Percentiles rank a stretch among this genome's conserved stretches.
Conservation (phyloP, 75 land plant species). For the Sequoia sempervirens region DNA sequence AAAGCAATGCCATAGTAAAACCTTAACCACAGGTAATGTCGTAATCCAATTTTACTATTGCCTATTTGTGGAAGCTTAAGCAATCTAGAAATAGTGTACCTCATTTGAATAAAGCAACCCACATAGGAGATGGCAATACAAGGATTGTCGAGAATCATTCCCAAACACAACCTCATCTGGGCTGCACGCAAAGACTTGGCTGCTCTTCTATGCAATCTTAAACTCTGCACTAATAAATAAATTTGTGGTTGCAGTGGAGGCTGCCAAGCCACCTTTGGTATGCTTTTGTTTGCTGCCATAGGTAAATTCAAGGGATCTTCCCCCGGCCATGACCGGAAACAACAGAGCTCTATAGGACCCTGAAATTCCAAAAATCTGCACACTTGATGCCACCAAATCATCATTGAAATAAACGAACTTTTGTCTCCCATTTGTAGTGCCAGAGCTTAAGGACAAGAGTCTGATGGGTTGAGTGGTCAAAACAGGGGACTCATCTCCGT, state of each 20-base stretch:
- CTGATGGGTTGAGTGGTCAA: conserved; percentile 59
- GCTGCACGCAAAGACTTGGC: conserved; percentile 45
- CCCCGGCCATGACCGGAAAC: conserved; percentile 39
- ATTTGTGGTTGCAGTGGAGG: conserved; percentile 55
- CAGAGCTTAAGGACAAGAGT: conserved; percentile 58
- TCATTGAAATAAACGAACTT: conserved; percentile 59
- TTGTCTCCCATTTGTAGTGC: conserved; percentile 61
- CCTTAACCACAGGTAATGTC: neutral
- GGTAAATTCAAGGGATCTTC: conserved; percentile 56
- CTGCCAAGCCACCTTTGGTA: conserved; percentile 43
- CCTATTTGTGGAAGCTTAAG: neutral
- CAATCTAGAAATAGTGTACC: conserved; percentile 5
- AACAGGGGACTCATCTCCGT: conserved; percentile 61
- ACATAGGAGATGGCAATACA: conserved; percentile 75
- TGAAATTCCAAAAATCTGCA: conserved; percentile 39
- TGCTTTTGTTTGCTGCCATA: conserved; percentile 58
- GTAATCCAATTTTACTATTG: neutral
- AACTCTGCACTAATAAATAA: conserved; percentile 29
- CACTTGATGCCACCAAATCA: conserved; percentile 34
- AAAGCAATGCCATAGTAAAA: too few species aligned
- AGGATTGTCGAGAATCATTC: conserved; percentile 42
- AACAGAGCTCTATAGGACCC: conserved; percentile 64
- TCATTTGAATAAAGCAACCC: conserved; percentile 55
- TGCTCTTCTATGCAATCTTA: conserved; percentile 34
- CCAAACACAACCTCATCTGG: conserved; percentile 77